Percentiles rank a stretch among this genome's conserved stretches.
Conservation (phyloP, 2,329 filamentous ascomycete genomes). For the Verticillium tricorpus region DNA sequence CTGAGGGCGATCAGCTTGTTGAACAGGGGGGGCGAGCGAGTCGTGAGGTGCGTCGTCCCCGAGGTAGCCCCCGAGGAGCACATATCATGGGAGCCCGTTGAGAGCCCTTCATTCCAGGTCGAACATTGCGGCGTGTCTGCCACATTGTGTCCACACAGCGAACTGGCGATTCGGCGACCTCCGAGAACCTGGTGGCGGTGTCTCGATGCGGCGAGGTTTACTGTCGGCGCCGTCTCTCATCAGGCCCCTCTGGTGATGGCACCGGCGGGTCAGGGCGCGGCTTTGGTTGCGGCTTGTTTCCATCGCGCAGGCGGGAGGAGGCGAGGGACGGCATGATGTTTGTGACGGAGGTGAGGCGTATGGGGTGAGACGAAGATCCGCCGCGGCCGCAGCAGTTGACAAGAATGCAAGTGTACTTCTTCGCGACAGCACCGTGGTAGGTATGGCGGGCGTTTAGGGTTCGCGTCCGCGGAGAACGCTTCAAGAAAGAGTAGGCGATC, state of each 20-base stretch:
- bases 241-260: conserved; percentile 20
- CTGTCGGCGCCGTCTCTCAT: conserved; percentile 8
- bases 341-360: not conserved
- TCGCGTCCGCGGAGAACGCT: not conserved
- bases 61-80: not conserved
- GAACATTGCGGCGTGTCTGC: not conserved
- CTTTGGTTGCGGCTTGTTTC: conserved; percentile 21
- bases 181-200: not conserved
- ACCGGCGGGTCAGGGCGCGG: conserved; percentile 24
- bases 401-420: not conserved
- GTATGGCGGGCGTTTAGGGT: not conserved
- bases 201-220: not conserved
- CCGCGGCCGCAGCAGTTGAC: not conserved
- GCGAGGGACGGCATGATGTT: not conserved
- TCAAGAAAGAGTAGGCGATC: not conserved
- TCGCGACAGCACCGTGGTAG: not conserved
- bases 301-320: conserved; percentile 1
- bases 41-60: not conserved
- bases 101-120: too few species aligned
- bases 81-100: not conserved
- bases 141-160: not conserved
- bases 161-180: not conserved
- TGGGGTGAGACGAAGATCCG: not conserved
- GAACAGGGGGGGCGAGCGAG: not conserved
- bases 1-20: not conserved